A percentile compares a stretch with the other conserved stretches of the same genome.
Evolutionary conservation across 805 yeast genomes (phyloP).

Genomic region (Brettanomyces bruxellensis): DNA sequence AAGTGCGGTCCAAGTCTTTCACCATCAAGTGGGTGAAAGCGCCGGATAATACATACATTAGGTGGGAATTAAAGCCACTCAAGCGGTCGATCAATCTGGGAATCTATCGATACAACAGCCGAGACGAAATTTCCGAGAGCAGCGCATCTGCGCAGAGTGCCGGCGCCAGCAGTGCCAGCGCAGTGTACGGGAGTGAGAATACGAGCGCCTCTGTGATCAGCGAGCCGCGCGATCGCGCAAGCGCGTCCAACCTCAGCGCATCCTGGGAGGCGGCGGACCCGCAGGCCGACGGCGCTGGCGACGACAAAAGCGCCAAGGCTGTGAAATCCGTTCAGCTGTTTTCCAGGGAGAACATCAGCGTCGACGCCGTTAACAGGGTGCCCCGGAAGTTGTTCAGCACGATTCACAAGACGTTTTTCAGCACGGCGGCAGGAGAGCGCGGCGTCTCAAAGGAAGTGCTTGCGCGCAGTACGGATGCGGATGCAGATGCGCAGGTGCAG

Average conservation of each 20-base stretch:
- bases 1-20: constrained; percentile 82
- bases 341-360: constrained; percentile 13
- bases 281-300: neutral
- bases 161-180: constrained; percentile 8
- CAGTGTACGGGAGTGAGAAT: neutral
- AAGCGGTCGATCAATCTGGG: constrained; percentile 45
- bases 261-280: neutral
- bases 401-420: constrained; percentile 6
- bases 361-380: constrained; percentile 23
- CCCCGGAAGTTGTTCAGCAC: constrained; percentile 19
- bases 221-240: neutral
- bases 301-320: constrained; percentile 3
- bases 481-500: neutral
- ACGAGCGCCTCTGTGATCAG: neutral
- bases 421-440: too few species aligned
- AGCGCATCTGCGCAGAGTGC: constrained; percentile 1
- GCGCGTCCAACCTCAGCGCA: neutral
- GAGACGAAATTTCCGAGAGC: constrained; percentile 2
- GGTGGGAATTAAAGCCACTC: constrained; percentile 77
- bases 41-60: constrained; percentile 53
- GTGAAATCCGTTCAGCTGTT: neutral
- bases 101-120: constrained; percentile 22
- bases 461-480: neutral
- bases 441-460: neutral
- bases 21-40: constrained; percentile 87